Percentiles rank a stretch among this genome's conserved stretches.
Conservation (phyloP, 495 filamentous ascomycete genomes). For the Alectoria sarmentosa region DNA sequence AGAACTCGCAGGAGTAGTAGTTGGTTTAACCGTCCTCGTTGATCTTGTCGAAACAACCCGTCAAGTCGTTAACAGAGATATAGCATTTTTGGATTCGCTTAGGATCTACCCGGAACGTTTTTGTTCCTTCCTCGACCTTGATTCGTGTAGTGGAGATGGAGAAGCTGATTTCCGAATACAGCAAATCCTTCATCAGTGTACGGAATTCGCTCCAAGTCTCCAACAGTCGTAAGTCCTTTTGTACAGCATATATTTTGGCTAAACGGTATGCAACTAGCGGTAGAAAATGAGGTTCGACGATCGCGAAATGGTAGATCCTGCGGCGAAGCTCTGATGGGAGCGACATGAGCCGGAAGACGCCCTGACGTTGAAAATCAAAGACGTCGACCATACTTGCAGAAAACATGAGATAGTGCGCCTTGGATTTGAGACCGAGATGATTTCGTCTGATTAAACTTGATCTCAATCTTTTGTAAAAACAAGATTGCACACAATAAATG, state of each 20-base stretch:
- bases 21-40: no score
- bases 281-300: background rate
- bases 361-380: background rate
- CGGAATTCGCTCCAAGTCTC: background rate
- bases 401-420: background rate
- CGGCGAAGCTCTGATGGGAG: background rate
- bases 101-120: no score
- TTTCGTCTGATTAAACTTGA: no score
- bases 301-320: background rate
- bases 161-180: background rate
- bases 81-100: background rate
- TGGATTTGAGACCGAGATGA: no score
- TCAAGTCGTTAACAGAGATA: background rate
- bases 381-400: background rate
- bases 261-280: background rate
- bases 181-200: background rate
- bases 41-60: no score
- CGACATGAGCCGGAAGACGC: background rate
- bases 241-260: background rate
- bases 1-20: background rate
- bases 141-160: background rate
- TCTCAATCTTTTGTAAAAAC: no score
- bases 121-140: background rate
- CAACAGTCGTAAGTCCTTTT: background rate
- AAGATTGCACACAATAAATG: no score